Evolutionary conservation across 2,329 filamentous ascomycete genomes (phyloP), one percentile per base, ranked within the genome.

Genomic region (Xylaria multiplex): DNA sequence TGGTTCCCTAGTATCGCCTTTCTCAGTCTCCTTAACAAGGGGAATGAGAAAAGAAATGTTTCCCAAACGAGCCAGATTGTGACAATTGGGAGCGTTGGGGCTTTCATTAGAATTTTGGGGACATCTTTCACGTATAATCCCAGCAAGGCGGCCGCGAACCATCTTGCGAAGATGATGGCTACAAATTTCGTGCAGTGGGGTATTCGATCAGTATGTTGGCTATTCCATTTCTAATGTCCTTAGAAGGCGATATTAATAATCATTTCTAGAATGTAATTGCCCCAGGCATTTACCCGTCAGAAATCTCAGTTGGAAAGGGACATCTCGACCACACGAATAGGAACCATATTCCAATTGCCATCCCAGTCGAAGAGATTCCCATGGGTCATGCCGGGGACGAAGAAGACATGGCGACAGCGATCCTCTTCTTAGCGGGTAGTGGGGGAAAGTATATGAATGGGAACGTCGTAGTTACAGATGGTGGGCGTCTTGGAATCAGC

Each of bases 121-220:
- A 50, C 59, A 24, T 62, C 63, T 30, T 66, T 66, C 40, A 60
- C 57, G 8, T 66, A 66, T 37, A 64, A 60, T 22, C 54, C 63
- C 3, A 59, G 54, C 55, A 68, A 66, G 14, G 63, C 63, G 19
- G 66, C 63, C 3, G 59, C 64, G 14, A 63, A 62, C 27, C 63
- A 66, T 32, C 59, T 68, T 53, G 55, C 55, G 14, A 63, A 63
- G 49, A 66, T 66, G 66, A 63, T 68, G 64, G 66, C 66, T 46
- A 68, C 66, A 19, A 64, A 63, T 32, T 68, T 66, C 30, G 53
- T 68, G 43, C 66, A 65, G 48, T 68, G 62, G 62, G 62, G 62
- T 8, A 68, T 68, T 40, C 48, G 62, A 59, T 66, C 64, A 0
- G 63, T 65, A 62, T 16, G 63, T 57, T 40, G 3, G 42, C 24